Percentiles rank a stretch among this genome's conserved stretches.
Conservation (phyloP, 441 rosid genomes). For the Omphalea diandra region DNA sequence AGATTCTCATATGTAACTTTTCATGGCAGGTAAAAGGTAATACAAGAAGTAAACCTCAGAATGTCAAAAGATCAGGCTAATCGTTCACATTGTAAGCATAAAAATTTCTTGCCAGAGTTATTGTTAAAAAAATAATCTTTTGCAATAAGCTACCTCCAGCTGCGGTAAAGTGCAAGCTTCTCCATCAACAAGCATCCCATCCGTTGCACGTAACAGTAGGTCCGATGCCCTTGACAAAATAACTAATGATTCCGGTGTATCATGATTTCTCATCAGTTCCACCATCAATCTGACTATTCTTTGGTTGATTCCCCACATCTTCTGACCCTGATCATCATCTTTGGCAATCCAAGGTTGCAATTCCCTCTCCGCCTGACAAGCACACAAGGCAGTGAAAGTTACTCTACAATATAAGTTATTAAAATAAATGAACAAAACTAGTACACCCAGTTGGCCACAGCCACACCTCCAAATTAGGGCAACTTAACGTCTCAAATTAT, state of each 20-base stretch:
- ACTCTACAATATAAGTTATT: slow-evolving; percentile 26
- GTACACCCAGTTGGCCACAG: slow-evolving; percentile 12
- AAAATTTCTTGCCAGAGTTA: not conserved
- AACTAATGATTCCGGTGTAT: slow-evolving; percentile 79
- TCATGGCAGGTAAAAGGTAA: not conserved
- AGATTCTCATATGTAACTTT: slow-evolving; percentile 1
- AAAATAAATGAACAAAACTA: slow-evolving; percentile 8
- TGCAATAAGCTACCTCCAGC: slow-evolving; percentile 58
- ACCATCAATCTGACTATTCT: slow-evolving; percentile 84
- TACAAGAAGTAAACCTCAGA: not conserved
- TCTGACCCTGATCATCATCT: slow-evolving; percentile 92
- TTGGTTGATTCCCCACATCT: slow-evolving; percentile 96
- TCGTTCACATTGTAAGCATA: not conserved
- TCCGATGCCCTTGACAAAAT: slow-evolving; percentile 96
- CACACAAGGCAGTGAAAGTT: slow-evolving; percentile 31
- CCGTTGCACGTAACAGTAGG: slow-evolving; percentile 94
- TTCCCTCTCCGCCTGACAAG: slow-evolving; percentile 89
- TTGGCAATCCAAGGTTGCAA: slow-evolving; percentile 99
- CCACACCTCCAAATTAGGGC: slow-evolving; percentile 18
- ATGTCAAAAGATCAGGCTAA: not conserved
- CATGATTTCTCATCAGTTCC: slow-evolving; percentile 95
- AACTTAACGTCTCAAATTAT: not conserved
- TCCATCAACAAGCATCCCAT: slow-evolving; percentile 97
- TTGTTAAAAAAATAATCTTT: not conserved
- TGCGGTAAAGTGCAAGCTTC: slow-evolving; percentile 99